These are phyloP conservation scores for Apiotrichum laibachii DNA, from an alignment of 1,284 basidiomycete species.

Conservation along the genomic window DNA sequence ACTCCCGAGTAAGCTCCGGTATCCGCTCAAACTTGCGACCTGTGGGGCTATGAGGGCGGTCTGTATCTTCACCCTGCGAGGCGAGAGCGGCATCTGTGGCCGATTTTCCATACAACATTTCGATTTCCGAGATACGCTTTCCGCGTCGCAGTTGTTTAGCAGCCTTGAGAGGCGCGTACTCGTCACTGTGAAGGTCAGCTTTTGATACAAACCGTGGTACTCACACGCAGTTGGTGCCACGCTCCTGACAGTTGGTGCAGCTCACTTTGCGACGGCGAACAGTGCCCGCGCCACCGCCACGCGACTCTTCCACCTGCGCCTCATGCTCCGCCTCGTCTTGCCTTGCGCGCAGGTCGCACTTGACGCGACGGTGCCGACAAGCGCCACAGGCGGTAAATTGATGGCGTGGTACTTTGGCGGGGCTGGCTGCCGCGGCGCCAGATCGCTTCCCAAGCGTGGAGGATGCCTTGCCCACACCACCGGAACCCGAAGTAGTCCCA, in stretches of 20 bases:
- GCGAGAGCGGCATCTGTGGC: constrained; percentile 36
- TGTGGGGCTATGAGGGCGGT: constrained; percentile 18
- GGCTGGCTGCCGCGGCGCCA: neutral
- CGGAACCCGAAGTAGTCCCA: neutral
- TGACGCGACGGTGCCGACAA: constrained; percentile 72
- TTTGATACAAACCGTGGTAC: constrained; percentile 46
- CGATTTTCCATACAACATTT: constrained; percentile 47
- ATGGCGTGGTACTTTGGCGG: constrained; percentile 64
- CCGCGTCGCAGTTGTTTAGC: constrained; percentile 79
- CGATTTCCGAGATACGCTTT: constrained; percentile 76
- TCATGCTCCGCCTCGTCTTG: constrained; percentile 36
- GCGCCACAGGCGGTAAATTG: constrained; percentile 86
- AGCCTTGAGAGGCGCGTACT: constrained; percentile 77
- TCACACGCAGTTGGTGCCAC: constrained; percentile 78
- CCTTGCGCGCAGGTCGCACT: constrained; percentile 47
- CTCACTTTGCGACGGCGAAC: constrained; percentile 39
- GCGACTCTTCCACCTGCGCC: constrained; percentile 11
- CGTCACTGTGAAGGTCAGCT: constrained; percentile 59
- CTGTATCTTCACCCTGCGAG: constrained; percentile 23
- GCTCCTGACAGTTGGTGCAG: constrained; percentile 83
- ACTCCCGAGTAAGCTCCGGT: constrained; percentile 66
- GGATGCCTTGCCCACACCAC: neutral
- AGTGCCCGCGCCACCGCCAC: constrained; percentile 1
- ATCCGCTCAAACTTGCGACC: constrained; percentile 20
- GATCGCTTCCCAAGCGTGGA: neutral